Evolutionary conservation across 192 early-diverging fungal species (phyloP).

Genomic region (Diversispora epigaea): DNA sequence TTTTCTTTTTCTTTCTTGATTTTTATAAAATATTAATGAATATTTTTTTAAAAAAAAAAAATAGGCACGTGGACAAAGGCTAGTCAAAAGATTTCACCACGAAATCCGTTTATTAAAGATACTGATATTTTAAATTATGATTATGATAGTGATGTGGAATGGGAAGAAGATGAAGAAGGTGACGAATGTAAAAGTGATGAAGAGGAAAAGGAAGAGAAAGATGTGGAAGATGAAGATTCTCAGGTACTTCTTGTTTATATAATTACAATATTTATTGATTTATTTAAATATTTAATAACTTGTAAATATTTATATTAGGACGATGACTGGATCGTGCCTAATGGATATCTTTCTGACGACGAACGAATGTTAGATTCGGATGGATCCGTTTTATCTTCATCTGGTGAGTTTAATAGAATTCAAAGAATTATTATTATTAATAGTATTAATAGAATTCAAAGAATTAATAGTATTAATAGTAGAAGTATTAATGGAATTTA

Average conservation of each 20-base stretch:
- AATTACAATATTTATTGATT: not conserved
- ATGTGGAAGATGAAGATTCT: conserved; percentile 49
- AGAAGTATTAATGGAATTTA: too few relatives aligned
- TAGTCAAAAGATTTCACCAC: conserved; percentile 54
- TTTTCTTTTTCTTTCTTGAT: not conserved
- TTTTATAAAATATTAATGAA: not conserved
- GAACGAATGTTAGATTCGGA: conserved; percentile 45
- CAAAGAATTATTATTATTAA: not conserved
- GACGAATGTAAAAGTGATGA: conserved; percentile 83
- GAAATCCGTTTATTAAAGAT: conserved; percentile 66
- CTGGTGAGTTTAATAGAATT: not conserved
- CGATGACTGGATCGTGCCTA: conserved; percentile 76
- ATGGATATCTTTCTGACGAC: conserved; percentile 84
- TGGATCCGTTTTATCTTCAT: not conserved
- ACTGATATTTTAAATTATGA: conserved; percentile 72
- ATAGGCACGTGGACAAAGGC: conserved; percentile 74
- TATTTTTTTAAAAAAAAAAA: conserved; percentile 20
- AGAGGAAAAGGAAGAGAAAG: conserved; percentile 70
- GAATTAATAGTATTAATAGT: not conserved
- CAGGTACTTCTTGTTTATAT: not conserved
- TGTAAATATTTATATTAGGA: conserved; percentile 44
- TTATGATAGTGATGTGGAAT: conserved; percentile 86
- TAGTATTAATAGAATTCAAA: not conserved
- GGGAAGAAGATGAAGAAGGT: conserved; percentile 88
- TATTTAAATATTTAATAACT: not conserved